phyloP scores from a whole-genome alignment of 139 green algal genomes.

The Haematococcus lacustris region DNA sequence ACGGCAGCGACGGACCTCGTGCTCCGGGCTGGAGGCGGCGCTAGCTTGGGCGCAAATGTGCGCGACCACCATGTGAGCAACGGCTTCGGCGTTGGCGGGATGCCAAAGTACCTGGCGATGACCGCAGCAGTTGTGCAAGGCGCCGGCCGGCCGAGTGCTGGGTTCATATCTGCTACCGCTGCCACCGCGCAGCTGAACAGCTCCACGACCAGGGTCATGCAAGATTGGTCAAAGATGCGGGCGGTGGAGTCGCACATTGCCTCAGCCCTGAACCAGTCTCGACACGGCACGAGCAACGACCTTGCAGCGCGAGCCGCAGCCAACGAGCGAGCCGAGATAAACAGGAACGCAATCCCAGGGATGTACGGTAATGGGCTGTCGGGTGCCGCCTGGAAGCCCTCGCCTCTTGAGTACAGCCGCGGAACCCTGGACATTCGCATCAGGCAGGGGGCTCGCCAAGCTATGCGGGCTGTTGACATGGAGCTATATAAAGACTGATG shows the following conservation, averaged over 20 bases:
- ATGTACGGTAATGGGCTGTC: too few relatives aligned
- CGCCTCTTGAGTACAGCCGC: too few relatives aligned
- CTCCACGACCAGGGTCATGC: constrained; percentile 4
- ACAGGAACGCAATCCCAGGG: too few relatives aligned
- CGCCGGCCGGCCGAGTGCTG: background rate
- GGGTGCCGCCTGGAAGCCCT: too few relatives aligned
- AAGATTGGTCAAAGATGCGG: constrained; percentile 8
- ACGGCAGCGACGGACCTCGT: background rate
- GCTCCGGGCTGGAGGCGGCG: background rate
- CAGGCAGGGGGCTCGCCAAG: too few relatives aligned
- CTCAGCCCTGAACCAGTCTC: background rate
- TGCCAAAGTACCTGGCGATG: background rate
- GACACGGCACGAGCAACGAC: too few relatives aligned
- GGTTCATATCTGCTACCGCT: background rate
- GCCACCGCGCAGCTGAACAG: background rate
- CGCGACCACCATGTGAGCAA: background rate
- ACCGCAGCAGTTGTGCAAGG: constrained; percentile 1
- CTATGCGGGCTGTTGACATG: too few relatives aligned
- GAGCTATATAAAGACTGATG: too few relatives aligned
- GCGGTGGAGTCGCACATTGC: background rate
- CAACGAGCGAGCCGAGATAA: too few relatives aligned
- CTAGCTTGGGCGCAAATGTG: background rate
- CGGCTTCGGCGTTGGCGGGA: background rate
- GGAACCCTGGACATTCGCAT: too few relatives aligned
- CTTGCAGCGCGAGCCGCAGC: too few relatives aligned